A percentile compares a stretch with the other conserved stretches of the same genome.
phyloP scores from a whole-genome alignment of 164 flowering plant species.

The Magnolia sinica region DNA sequence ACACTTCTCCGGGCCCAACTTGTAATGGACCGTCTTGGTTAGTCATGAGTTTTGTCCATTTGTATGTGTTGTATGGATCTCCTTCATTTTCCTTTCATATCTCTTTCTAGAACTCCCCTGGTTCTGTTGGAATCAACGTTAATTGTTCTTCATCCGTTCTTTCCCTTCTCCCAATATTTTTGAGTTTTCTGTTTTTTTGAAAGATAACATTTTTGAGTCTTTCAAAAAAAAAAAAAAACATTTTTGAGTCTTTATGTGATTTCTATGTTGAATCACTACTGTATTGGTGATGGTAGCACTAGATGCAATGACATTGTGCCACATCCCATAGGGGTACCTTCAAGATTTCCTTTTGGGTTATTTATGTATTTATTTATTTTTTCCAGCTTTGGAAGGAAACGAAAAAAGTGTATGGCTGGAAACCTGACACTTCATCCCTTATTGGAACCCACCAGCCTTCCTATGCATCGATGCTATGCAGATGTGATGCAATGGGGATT shows the following conservation, averaged over 20 bases:
- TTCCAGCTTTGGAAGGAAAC: too few species aligned
- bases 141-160: background rate
- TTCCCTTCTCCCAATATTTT: background rate
- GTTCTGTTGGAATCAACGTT: background rate
- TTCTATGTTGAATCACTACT: background rate
- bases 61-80: background rate
- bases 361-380: too few species aligned
- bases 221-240: background rate
- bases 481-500: background rate
- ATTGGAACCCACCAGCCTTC: background rate
- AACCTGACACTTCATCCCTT: too few species aligned
- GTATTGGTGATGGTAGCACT: background rate
- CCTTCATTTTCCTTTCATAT: background rate
- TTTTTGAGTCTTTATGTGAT: background rate
- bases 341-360: too few species aligned
- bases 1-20: too few species aligned
- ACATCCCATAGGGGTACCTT: too few species aligned
- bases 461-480: background rate
- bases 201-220: background rate
- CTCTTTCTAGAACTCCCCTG: conserved; percentile 1
- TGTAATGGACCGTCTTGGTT: too few species aligned
- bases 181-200: too few species aligned
- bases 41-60: background rate
- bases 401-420: too few species aligned
- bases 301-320: too few species aligned